Evolutionary conservation across 768 basidiomycete genomes (phyloP), one percentile per base, ranked within the genome.

Genomic region (Clitopilus hobsonii): DNA sequence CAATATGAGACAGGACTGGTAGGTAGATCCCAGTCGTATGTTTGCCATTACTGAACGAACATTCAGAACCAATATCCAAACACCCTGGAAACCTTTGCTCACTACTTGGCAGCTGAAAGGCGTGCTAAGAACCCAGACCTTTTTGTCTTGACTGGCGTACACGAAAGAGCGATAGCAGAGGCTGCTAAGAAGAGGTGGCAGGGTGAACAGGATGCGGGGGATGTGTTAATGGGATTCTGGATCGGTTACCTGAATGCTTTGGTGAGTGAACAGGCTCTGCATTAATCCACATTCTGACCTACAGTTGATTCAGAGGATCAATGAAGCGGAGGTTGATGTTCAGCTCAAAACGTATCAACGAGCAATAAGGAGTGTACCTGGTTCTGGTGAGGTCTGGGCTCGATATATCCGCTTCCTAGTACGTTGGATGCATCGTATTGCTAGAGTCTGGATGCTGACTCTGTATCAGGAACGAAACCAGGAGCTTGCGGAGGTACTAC

Each of bases 381-480:
- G 76, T 16, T 89, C 80, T 28, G 91, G 91, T 18, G 87, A 89
- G 61, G 71, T 91, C 14, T 90, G 88, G 86, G 85, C 89, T 5
- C 76, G 84, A 38, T 90, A 89, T 65, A 83, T 94, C 11, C 83
- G 88, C 32, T 80, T 81, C 59, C 62, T 89, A 69, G 91, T 89
- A 79, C 63, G 13, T 11, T 27, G 22, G 13, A 18, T 53, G 29
- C 16, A n/a, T 48, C 38, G 50, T 51, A 22, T 28, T 27, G 3
- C 7, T 16, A 48, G 25, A 49, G 14, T 29, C 20, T 49, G 49
- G 38, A 22, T 20, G 41, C 18, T 20, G 13, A 13, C 23, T 8
- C 22, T 6, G 14, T 51, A 1, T n/a, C 54, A 82, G 78, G 81
- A 86, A 68, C 72, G 77, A 22, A 58, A 68, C 16, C 72, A 68